Percentiles rank a stretch among this genome's conserved stretches.
Conservation (phyloP, 108 stramenopile genomes). For the Cyclotella distinguenda region DNA sequence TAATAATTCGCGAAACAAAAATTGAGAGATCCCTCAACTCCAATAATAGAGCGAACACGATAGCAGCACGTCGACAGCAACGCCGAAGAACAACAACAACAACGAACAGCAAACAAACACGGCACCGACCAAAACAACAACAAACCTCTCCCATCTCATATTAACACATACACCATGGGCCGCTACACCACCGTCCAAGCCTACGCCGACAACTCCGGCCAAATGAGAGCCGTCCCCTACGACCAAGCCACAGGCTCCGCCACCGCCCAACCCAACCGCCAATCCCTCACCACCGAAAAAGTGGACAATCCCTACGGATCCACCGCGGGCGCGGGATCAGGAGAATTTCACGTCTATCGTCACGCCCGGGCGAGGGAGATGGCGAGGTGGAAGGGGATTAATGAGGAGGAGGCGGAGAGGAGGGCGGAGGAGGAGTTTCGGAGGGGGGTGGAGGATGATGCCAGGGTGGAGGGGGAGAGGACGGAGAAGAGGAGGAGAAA, state of each 20-base stretch:
- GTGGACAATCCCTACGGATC: constrained; percentile 90
- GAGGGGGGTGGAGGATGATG: constrained; percentile 18
- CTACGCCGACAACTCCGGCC: constrained; percentile 77
- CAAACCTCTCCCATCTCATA: neutral
- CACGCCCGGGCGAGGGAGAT: constrained; percentile 84
- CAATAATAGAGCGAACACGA: too few species aligned
- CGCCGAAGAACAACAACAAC: neutral
- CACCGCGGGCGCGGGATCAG: constrained; percentile 83
- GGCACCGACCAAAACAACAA: neutral
- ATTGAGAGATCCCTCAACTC: too few species aligned
- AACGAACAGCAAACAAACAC: neutral
- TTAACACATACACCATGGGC: constrained; percentile 57
- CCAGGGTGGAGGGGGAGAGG: constrained; percentile 46
- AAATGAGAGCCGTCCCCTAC: constrained; percentile 70
- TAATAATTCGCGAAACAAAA: too few species aligned
- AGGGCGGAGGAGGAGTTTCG: constrained; percentile 54
- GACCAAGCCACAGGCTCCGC: constrained; percentile 70
- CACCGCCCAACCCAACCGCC: constrained; percentile 13
- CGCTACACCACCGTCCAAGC: constrained; percentile 88
- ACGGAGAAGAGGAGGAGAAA: constrained; percentile 75
- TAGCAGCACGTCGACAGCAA: too few species aligned
- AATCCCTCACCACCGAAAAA: constrained; percentile 71
- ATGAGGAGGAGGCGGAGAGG: constrained; percentile 50
- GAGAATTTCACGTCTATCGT: constrained; percentile 92
- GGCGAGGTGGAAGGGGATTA: constrained; percentile 68